phyloP scores from a whole-genome alignment of 805 yeast genomes.

The Ogataea wickerhamii region DNA sequence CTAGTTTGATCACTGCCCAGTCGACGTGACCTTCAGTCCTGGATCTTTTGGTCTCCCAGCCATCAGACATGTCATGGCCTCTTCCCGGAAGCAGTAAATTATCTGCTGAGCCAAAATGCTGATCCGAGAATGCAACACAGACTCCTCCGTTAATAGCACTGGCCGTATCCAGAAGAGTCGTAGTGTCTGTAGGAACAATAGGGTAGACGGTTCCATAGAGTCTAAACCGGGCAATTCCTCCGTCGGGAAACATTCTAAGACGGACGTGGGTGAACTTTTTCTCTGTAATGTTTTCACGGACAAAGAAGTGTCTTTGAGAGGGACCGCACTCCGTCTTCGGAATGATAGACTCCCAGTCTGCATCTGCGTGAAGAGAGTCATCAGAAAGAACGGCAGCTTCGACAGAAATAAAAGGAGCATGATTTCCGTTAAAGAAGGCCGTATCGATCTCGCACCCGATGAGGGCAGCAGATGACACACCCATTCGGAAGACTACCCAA shows the following conservation, averaged over 20 bases:
- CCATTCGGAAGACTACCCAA: slow-evolving; percentile 80
- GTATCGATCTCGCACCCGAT: slow-evolving; percentile 90
- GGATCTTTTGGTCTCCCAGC: slow-evolving; percentile 96
- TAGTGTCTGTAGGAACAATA: slow-evolving; percentile 48
- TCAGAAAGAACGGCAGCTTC: slow-evolving; percentile 55
- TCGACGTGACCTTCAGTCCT: slow-evolving; percentile 81
- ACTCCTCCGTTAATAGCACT: slow-evolving; percentile 86
- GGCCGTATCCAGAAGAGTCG: slow-evolving; percentile 65
- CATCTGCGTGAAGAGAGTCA: slow-evolving; percentile 32
- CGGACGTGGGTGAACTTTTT: slow-evolving; percentile 72
- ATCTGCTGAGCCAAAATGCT: slow-evolving; percentile 91
- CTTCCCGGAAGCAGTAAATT: slow-evolving; percentile 89
- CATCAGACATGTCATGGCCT: slow-evolving; percentile 95
- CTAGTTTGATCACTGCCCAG: slow-evolving; percentile 85
- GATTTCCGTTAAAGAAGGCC: slow-evolving; percentile 91
- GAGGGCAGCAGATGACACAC: slow-evolving; percentile 76
- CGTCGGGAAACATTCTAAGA: slow-evolving; percentile 94
- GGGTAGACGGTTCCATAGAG: slow-evolving; percentile 82
- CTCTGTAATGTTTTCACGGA: slow-evolving; percentile 55
- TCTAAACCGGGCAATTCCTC: slow-evolving; percentile 95
- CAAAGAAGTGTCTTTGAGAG: slow-evolving; percentile 77
- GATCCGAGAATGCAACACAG: slow-evolving; percentile 78
- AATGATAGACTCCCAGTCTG: slow-evolving; percentile 69
- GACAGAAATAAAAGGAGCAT: slow-evolving; percentile 85
- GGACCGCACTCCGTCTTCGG: slow-evolving; percentile 84